Conservation (phyloP, 176 grass and related monocot genomes). For the Rhipidocladum racemiflorum region DNA sequence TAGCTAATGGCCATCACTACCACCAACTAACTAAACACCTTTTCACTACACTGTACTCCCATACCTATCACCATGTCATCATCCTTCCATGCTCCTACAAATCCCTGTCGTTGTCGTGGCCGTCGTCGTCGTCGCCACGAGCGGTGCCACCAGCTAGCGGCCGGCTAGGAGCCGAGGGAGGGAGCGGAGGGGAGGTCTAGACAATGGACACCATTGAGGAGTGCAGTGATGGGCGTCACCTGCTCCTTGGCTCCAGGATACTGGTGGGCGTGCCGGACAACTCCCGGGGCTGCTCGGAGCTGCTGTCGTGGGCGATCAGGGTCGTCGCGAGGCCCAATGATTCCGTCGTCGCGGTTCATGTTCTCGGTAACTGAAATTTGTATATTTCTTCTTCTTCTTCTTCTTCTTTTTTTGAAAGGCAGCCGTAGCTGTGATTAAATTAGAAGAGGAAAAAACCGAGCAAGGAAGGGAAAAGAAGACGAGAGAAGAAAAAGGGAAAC, state of each 20-base stretch:
- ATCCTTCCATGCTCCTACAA: slow-evolving; percentile 41
- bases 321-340: slow-evolving; percentile 63
- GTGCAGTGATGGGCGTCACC: slow-evolving; percentile 14
- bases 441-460: too few relatives aligned
- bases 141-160: slow-evolving; percentile 22
- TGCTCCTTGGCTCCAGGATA: slow-evolving; percentile 46
- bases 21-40: slow-evolving; percentile 43
- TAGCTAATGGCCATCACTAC: slow-evolving; percentile 55
- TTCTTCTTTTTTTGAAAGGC: too few relatives aligned
- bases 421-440: too few relatives aligned
- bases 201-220: slow-evolving; percentile 78
- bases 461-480: too few relatives aligned
- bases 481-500: too few relatives aligned
- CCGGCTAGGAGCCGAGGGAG: slow-evolving; percentile 8
- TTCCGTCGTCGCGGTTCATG: slow-evolving; percentile 74
- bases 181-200: not conserved
- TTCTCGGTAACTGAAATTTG: slow-evolving; percentile 50
- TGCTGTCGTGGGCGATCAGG: slow-evolving; percentile 80
- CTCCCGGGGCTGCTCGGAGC: slow-evolving; percentile 56
- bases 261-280: slow-evolving; percentile 69
- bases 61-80: slow-evolving; percentile 34
- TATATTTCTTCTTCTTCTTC: too few relatives aligned
- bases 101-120: slow-evolving; percentile 42
- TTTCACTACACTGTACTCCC: slow-evolving; percentile 37
- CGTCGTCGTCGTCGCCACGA: slow-evolving; percentile 21